A percentile compares a stretch with the other conserved stretches of the same genome.
Evolutionary conservation across 148 eudicot genomes (phyloP).

Genomic region (Euryodendron excelsum): DNA sequence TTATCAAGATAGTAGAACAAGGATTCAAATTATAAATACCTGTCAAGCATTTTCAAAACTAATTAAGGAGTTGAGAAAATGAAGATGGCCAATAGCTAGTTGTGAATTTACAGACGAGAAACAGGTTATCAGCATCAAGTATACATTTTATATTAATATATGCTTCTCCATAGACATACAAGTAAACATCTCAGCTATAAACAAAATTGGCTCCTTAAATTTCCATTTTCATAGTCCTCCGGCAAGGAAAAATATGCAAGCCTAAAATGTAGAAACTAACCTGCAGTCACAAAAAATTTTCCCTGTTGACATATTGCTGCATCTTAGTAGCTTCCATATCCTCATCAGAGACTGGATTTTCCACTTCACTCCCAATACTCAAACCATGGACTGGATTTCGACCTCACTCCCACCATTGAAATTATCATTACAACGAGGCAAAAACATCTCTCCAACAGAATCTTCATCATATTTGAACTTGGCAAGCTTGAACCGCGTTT

Average conservation of each 20-base stretch:
- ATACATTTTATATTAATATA: neutral
- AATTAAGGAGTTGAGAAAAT: no score
- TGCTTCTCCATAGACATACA: constrained; percentile 2
- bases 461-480: constrained; percentile 37
- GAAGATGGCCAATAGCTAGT: no score
- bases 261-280: neutral
- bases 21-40: no score
- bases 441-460: constrained; percentile 21
- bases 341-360: no score
- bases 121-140: neutral
- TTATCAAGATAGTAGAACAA: no score
- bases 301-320: neutral
- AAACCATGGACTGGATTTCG: constrained; percentile 8
- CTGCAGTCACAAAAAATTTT: neutral
- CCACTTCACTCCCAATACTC: no score
- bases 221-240: neutral
- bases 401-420: constrained; percentile 28
- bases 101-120: no score
- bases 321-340: constrained; percentile 18
- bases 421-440: constrained; percentile 20
- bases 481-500: constrained; percentile 36
- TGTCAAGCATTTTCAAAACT: no score
- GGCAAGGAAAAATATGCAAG: neutral
- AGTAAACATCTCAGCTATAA: neutral
- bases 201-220: no score